Evolutionary conservation across 345 rosid genomes (phyloP).

Genomic region (Lepidium didymum): DNA sequence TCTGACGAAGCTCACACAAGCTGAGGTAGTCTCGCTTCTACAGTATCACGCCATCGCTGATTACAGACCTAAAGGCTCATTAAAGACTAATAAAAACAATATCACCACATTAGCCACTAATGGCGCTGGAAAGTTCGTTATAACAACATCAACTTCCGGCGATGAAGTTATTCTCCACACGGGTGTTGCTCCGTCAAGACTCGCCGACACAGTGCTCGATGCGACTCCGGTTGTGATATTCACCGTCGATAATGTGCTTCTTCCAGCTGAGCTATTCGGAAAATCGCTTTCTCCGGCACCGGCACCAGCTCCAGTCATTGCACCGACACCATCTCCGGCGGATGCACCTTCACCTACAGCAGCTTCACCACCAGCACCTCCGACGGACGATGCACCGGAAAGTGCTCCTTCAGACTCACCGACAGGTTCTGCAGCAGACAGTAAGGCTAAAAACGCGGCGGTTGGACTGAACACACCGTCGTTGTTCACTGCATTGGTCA

Average conservation of each 20-base stretch:
- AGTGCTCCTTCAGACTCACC: conserved; percentile 63
- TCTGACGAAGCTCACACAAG: conserved; percentile 62
- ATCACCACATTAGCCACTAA: conserved; percentile 66
- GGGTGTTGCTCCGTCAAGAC: conserved; percentile 58
- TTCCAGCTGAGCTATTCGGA: conserved; percentile 67
- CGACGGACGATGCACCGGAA: conserved; percentile 42
- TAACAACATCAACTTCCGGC: conserved; percentile 53
- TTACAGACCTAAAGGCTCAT: conserved; percentile 59
- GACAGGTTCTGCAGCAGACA: conserved; percentile 33
- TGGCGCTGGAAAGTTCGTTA: conserved; percentile 64
- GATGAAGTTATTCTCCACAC: conserved; percentile 70
- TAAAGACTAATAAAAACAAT: conserved; percentile 54
- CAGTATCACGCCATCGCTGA: conserved; percentile 61
- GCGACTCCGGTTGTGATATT: conserved; percentile 65
- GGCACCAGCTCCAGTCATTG: conserved; percentile 41
- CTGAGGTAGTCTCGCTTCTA: conserved; percentile 65
- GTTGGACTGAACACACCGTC: conserved; percentile 38
- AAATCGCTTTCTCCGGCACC: conserved; percentile 70
- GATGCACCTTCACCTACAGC: conserved; percentile 62
- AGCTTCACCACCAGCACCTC: conserved; percentile 90
- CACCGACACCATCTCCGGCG: conserved; percentile 40
- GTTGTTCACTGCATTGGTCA: conserved; percentile 27
- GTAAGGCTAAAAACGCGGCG: conserved; percentile 39
- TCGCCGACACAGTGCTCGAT: conserved; percentile 69
- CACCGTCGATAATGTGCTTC: conserved; percentile 65